These are phyloP conservation scores for Geranium incanum DNA, from an alignment of 441 rosid species.

Conservation along the genomic window DNA sequence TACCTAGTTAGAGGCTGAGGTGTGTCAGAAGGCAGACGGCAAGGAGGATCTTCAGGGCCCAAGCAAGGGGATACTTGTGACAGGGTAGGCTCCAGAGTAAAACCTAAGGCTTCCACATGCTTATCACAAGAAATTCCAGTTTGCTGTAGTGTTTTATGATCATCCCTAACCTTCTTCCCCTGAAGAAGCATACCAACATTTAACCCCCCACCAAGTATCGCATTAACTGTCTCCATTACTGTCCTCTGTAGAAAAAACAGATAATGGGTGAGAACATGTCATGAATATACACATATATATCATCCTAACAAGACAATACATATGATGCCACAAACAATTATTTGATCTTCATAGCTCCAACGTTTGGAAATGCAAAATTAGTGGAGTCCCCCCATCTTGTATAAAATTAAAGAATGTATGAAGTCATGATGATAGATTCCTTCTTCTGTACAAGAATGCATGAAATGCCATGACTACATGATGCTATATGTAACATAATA, in stretches of 20 bases:
- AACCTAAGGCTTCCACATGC: slow-evolving; percentile 63
- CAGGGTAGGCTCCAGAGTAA: slow-evolving; percentile 79
- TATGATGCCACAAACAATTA: neutral
- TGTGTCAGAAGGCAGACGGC: slow-evolving; percentile 31
- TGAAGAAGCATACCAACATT: slow-evolving; percentile 73
- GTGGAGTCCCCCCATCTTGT: neutral
- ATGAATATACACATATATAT: neutral
- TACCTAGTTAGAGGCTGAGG: slow-evolving; percentile 65
- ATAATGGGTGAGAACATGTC: neutral
- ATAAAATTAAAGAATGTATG: neutral
- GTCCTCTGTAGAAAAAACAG: slow-evolving; percentile 46
- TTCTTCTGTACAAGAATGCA: neutral
- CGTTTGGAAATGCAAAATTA: neutral
- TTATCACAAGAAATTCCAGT: slow-evolving; percentile 71
- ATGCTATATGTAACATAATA: slow-evolving; percentile 20
- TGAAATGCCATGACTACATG: slow-evolving; percentile 5
- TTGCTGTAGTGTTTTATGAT: slow-evolving; percentile 73
- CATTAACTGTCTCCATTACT: slow-evolving; percentile 84
- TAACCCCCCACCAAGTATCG: slow-evolving; percentile 69
- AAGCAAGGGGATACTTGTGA: slow-evolving; percentile 30
- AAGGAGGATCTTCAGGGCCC: slow-evolving; percentile 38
- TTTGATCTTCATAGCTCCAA: neutral
- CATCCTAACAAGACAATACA: neutral
- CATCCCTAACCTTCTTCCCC: slow-evolving; percentile 90
- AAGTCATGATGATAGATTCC: neutral